Evolutionary conservation across 768 basidiomycete genomes (phyloP), one percentile per base, ranked within the genome.

Genomic region (Cytidiella melzeri): DNA sequence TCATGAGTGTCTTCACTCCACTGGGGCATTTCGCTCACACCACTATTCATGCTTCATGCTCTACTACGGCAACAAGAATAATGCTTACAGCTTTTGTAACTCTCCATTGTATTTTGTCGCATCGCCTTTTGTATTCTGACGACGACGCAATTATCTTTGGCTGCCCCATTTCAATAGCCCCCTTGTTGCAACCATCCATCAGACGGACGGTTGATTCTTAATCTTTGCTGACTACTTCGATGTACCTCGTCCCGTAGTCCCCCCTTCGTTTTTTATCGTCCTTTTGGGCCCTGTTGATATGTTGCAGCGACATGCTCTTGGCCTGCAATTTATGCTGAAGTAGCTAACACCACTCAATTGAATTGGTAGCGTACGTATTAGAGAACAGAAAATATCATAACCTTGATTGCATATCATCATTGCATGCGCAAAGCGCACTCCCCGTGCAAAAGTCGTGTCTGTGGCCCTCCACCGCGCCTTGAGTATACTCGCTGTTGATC

Each of bases 381-480:
- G 39, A 34, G 11, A 47, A 52, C 42, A 52, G 36, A 47, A 40
- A n/a, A n/a, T n/a, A n/a, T n/a, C n/a, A n/a, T n/a, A n/a, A n/a
- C 26, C 36, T 41, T 26, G 38, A 48, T 36, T 40, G 12, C 50
- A 39, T 30, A 30, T 10, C 41, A 51, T 51, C n/a, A n/a, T n/a
- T n/a, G n/a, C n/a, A n/a, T n/a, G n/a, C n/a, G 7, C 25, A 41
- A 41, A 9, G 9, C 10, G 7, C n/a, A n/a, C n/a, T 15, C 30
- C 30, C 15, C 30, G 30, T 34, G 30, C 15, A 15, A 34, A 34
- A 34, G 30, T 34, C 30, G 30, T 34, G 30, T 7, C 15, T 34
- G 30, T 7, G 30, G 30, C 30, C 7, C 30, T 7, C 15, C 15
- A 34, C 30, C 9, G 30, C 30, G 30, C 30, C 30, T 15, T 34